Base-by-base conservation (phyloP, 257 asterid species). In the Avicennia marina region DNA sequence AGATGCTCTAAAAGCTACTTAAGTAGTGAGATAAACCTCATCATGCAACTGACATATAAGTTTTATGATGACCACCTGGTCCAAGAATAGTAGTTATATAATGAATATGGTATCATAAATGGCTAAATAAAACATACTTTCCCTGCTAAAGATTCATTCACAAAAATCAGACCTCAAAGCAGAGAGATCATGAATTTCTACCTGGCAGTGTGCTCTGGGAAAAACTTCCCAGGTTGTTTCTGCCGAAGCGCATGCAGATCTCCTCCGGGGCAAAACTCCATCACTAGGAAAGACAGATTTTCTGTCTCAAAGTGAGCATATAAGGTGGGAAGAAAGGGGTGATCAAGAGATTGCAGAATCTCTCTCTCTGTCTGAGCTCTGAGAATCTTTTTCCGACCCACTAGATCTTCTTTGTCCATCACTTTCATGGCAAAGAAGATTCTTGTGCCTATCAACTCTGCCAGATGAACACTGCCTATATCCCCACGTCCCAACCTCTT, bases 251-350 rank as follows among this genome's bases (percentile, higher is more conserved):
- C 65, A 34, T 75, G 78, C 62, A 75, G 38, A 63, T 75, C 81
- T 58, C 81, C 81, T 0, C 81, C 81, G 7, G 81, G 74, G 38
- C 81, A 75, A 47, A 66, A 75, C 40, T 75, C 81, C 75, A 75
- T 75, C 18, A 71, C 81, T 47, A 75, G 31, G 48, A 53, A 71
- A 2, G 77, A 66, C 17, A 61, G 47, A 7, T 71, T 70, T 31
- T 71, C 74, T 0, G 81, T 71, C 66, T 75, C 81, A 21, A 75
- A 75, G 25, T 75, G 81, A 11, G 67, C 29, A 33, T 75, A 75
- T 25, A 75, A 55, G 1, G 81, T 63, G 13, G 81, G 81, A 11
- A 75, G 72, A 60, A 75, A 75, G 5, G 81, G 81, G 39, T 75
- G 81, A 63, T 75, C 81, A 20, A 75, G 63, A 10, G 63, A 63